A percentile compares a stretch with the other conserved stretches of the same genome.
phyloP scores from a whole-genome alignment of 495 filamentous ascomycete species.

The Platismatia glauca region DNA sequence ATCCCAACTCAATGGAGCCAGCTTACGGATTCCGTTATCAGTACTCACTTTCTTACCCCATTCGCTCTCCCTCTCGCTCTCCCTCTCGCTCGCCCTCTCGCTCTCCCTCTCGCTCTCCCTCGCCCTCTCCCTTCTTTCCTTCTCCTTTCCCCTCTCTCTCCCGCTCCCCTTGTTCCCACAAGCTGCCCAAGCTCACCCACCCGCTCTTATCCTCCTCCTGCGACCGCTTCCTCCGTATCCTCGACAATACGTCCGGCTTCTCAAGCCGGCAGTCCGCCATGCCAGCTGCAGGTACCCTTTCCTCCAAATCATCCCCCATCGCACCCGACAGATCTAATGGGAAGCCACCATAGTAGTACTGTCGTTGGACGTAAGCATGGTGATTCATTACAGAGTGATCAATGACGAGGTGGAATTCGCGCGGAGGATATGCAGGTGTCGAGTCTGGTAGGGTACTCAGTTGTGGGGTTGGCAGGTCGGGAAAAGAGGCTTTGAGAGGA shows the following conservation, averaged over 20 bases:
- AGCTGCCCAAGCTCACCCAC: background rate
- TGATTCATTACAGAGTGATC: slow-evolving; percentile 29
- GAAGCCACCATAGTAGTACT: slow-evolving; percentile 33
- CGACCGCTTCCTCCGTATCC: slow-evolving; percentile 13
- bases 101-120: background rate
- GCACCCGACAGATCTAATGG: slow-evolving; percentile 12
- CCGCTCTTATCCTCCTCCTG: background rate
- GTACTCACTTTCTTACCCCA: background rate
- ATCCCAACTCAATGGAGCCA: background rate
- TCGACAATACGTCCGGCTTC: slow-evolving; percentile 20
- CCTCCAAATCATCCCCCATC: slow-evolving; percentile 22
- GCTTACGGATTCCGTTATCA: background rate
- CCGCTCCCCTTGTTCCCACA: slow-evolving; percentile 7
- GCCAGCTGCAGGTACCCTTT: slow-evolving; percentile 21
- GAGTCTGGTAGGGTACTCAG: background rate
- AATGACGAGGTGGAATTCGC: slow-evolving; percentile 28
- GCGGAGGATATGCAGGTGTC: background rate
- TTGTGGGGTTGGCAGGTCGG: slow-evolving; percentile 5
- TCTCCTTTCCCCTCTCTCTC: background rate
- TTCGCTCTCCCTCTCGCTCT: background rate
- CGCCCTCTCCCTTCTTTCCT: background rate
- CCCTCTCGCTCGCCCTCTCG: no score
- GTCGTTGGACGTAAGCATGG: slow-evolving; percentile 32
- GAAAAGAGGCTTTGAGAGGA: slow-evolving; percentile 8
- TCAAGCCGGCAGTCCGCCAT: slow-evolving; percentile 21